Evolutionary conservation across 768 basidiomycete species (phyloP).

Genomic region (Naganishia randhawae): DNA sequence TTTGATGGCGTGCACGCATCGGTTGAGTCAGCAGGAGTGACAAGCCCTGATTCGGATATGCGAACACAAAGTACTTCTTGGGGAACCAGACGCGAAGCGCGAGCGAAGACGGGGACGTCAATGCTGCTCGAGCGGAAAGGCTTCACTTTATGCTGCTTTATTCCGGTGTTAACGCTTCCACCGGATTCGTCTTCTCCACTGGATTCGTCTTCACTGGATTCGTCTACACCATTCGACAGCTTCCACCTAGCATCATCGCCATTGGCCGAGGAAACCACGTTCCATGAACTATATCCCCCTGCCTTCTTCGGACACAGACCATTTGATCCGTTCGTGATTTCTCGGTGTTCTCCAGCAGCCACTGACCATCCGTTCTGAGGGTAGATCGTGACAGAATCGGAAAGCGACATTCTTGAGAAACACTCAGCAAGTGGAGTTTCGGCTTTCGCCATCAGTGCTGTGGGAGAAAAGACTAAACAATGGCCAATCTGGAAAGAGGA

Average conservation of each 20-base stretch:
- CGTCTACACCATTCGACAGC: no score
- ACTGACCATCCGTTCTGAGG: neutral
- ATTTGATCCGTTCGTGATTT: neutral
- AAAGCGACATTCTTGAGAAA: neutral
- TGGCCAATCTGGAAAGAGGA: conserved; percentile 12
- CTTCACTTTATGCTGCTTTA: no score
- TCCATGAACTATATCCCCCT: neutral
- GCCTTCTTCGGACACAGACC: no score
- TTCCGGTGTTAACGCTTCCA: no score
- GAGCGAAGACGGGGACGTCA: neutral
- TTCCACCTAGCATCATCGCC: neutral
- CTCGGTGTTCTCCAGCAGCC: no score
- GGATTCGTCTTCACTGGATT: no score
- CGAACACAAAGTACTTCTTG: neutral
- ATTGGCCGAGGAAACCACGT: neutral
- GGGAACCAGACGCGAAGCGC: neutral
- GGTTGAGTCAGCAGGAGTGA: neutral
- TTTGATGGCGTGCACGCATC: neutral
- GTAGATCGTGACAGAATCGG: neutral
- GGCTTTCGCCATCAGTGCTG: conserved; percentile 21
- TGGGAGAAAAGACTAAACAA: conserved; percentile 27
- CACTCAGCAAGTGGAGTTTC: neutral
- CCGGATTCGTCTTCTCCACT: no score
- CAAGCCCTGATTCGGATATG: neutral
- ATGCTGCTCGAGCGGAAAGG: neutral